Evolutionary conservation across 352 stramenopile species (phyloP).

Genomic region (Phytopythium boreale): DNA sequence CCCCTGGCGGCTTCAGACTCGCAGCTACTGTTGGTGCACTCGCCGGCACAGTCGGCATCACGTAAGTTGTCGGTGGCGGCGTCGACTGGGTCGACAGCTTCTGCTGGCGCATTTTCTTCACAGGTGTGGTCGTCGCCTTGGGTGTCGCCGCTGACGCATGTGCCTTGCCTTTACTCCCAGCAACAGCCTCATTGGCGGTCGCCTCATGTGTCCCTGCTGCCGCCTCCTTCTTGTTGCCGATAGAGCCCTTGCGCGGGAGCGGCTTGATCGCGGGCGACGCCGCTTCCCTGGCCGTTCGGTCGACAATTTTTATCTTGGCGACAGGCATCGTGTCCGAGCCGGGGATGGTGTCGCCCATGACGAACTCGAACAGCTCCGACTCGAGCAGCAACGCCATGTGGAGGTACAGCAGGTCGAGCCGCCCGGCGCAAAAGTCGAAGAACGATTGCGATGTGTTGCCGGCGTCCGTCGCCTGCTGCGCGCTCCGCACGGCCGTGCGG

Average conservation of each 20-base stretch:
- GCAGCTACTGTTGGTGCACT: background rate
- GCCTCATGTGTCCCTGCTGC: background rate
- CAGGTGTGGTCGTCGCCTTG: background rate
- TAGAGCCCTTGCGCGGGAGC: background rate
- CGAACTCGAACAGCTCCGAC: slow-evolving; percentile 39
- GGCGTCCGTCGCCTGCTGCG: slow-evolving; percentile 23
- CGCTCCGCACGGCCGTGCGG: slow-evolving; percentile 29
- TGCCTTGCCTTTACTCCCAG: background rate
- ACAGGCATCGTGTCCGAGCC: slow-evolving; percentile 9
- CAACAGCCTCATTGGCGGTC: background rate
- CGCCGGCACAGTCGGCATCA: background rate
- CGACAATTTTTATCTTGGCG: slow-evolving; percentile 10
- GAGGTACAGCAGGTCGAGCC: slow-evolving; percentile 64
- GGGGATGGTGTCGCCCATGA: slow-evolving; percentile 33
- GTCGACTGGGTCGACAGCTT: background rate
- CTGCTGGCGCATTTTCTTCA: background rate
- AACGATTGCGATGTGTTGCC: slow-evolving; percentile 39
- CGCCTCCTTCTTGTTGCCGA: background rate
- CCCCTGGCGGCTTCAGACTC: background rate
- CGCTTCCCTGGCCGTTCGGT: slow-evolving; percentile 1
- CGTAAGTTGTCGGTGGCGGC: background rate
- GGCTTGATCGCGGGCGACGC: background rate
- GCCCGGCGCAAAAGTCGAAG: slow-evolving; percentile 52
- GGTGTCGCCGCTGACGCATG: background rate
- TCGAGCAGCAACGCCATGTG: slow-evolving; percentile 63